phyloP scores from a whole-genome alignment of 495 filamentous ascomycete genomes.

The Oidiodendron maius region DNA sequence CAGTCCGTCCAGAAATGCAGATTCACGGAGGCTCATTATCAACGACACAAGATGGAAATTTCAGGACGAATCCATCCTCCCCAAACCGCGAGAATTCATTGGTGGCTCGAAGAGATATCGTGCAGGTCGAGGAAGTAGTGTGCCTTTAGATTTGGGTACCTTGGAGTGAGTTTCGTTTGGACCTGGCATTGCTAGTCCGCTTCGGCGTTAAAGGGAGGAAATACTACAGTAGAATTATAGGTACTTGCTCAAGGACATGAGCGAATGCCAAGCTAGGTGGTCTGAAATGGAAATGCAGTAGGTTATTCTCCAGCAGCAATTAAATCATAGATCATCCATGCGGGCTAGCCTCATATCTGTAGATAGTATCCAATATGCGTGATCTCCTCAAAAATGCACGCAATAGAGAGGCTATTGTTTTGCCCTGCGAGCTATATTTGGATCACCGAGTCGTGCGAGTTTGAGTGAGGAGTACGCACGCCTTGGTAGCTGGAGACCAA shows the following conservation, averaged over 20 bases:
- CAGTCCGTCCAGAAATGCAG: slow-evolving; percentile 30
- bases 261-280: background rate
- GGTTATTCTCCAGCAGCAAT: too few relatives aligned
- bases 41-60: slow-evolving; percentile 86
- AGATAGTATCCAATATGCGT: too few relatives aligned
- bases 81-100: slow-evolving; percentile 74
- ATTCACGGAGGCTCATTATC: slow-evolving; percentile 46
- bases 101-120: slow-evolving; percentile 72
- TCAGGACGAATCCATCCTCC: slow-evolving; percentile 71
- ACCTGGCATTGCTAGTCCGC: background rate
- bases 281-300: background rate
- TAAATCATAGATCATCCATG: too few relatives aligned
- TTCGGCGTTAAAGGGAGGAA: slow-evolving; percentile 10
- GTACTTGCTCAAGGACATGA: too few relatives aligned
- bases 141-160: slow-evolving; percentile 74
- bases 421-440: too few relatives aligned
- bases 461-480: too few relatives aligned
- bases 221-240: too few relatives aligned
- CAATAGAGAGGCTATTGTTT: too few relatives aligned
- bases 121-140: slow-evolving; percentile 87
- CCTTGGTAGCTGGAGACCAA: too few relatives aligned
- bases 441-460: too few relatives aligned
- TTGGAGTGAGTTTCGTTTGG: slow-evolving; percentile 9
- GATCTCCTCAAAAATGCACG: too few relatives aligned
- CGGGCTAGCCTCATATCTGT: too few relatives aligned